Percentiles rank a stretch among this genome's conserved stretches.
Evolutionary conservation across 1,139 yeast species (phyloP).

Genomic region (Magnusiomyces magnusii): DNA sequence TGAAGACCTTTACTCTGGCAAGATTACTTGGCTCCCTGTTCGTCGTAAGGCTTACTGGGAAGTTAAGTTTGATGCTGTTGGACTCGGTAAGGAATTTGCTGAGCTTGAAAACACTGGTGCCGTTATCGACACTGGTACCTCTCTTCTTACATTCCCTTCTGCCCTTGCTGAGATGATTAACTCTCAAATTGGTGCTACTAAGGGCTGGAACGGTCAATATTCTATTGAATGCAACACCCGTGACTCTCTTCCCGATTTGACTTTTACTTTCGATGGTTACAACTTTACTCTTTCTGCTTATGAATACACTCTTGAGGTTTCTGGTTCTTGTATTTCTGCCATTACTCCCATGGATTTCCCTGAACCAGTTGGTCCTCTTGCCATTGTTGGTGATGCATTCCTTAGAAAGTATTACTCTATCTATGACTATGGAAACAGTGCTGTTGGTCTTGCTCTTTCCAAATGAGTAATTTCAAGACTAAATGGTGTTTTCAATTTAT

Average conservation of each 20-base stretch:
- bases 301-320: slow-evolving; percentile 87
- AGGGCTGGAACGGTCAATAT: slow-evolving; percentile 97
- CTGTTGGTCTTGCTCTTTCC: slow-evolving; percentile 87
- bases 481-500: not conserved
- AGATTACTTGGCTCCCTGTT: slow-evolving; percentile 90
- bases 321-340: slow-evolving; percentile 93
- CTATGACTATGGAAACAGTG: slow-evolving; percentile 81
- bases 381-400: slow-evolving; percentile 96
- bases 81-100: slow-evolving; percentile 87
- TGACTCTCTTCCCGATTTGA: slow-evolving; percentile 78
- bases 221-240: slow-evolving; percentile 80
- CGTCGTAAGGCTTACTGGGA: slow-evolving; percentile 99
- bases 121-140: slow-evolving; percentile 97
- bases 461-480: slow-evolving; percentile 28
- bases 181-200: slow-evolving; percentile 93
- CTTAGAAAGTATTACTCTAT: slow-evolving; percentile 90
- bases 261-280: slow-evolving; percentile 80
- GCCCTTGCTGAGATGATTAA: slow-evolving; percentile 92
- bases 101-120: slow-evolving; percentile 81
- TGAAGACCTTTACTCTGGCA: slow-evolving; percentile 62
- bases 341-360: slow-evolving; percentile 98
- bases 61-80: slow-evolving; percentile 83
- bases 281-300: slow-evolving; percentile 82
- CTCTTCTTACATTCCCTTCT: slow-evolving; percentile 88
- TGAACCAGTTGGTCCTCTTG: slow-evolving; percentile 91